Evolutionary conservation across 1,139 yeast genomes (phyloP), one percentile per base, ranked within the genome.

Genomic region (Magnusiomyces sp.): DNA sequence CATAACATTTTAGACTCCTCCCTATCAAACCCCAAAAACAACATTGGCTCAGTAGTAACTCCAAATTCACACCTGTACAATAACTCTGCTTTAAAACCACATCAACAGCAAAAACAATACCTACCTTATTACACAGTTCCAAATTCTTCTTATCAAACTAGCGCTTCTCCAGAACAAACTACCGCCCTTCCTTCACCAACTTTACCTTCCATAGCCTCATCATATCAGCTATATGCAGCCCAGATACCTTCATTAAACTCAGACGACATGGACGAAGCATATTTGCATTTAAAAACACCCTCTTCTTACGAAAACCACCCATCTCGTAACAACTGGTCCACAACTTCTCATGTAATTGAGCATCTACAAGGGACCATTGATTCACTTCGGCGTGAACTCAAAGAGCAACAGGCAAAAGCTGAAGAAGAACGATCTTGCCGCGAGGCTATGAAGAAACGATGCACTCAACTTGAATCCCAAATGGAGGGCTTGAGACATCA

Each of bases 401-500:
- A 54, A 38, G 64, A 58, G 45, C 60, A 59, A 48, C 53, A 53
- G 17, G 60, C 60, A 31, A 53, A 55, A 10, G 57, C 56, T 14
- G 55, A 55, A 29, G 62, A 61, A 44, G 63, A 60, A 40, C 46
- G 51, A 4, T 50, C 51, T 27, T 54, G 57, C 34, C 47, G 53
- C 14, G 62, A 59, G 20, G 63, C 62, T 2, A 46, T 57, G 23
- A 48, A 50, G 47, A 60, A 58, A 40, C 53, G 62, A 13, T 55
- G 58, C 46, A 62, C 60, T 38, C 55, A 57, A 31, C 50, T 59
- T 34, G 64, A 57, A 43, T 50, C 59, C 5, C 58, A 60, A 11
- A 48, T 57, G 33, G 60, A 57, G 38, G 58, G 58, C n/a, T 54
- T 62, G 23, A 54, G 56, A 48, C 64, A 61, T 40, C 66, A 62